Percentiles rank a stretch among this genome's conserved stretches.
Conservation (phyloP, 192 early-diverging fungal species). For the Piromyces finnis region DNA sequence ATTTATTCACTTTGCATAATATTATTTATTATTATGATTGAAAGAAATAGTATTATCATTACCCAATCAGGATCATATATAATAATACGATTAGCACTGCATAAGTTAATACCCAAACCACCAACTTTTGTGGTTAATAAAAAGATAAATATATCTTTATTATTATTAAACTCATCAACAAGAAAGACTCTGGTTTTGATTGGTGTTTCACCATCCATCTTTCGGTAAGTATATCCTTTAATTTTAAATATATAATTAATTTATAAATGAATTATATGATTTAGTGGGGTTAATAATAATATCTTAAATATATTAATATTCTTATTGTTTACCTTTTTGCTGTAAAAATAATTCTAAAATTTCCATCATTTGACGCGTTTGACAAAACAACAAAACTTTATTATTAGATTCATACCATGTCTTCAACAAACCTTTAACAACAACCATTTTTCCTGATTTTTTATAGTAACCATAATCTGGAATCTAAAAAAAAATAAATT, state of each 20-base stretch:
- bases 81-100: conserved; percentile 81
- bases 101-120: conserved; percentile 87
- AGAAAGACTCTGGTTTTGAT: conserved; percentile 65
- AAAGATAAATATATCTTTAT: conserved; percentile 60
- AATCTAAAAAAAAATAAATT: conserved; percentile 6
- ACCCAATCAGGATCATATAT: conserved; percentile 95
- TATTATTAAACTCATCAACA: conserved; percentile 73
- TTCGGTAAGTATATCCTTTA: conserved; percentile 53
- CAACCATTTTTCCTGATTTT: conserved; percentile 74
- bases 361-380: conserved; percentile 88
- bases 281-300: no score
- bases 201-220: conserved; percentile 94
- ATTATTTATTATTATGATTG: no score
- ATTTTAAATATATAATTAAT: no score
- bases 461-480: conserved; percentile 40
- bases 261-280: no score
- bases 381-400: conserved; percentile 77
- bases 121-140: conserved; percentile 95
- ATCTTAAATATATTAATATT: no score
- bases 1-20: no score
- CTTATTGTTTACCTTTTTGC: conserved; percentile 5
- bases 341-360: conserved; percentile 47
- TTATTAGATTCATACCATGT: conserved; percentile 78
- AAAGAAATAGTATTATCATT: not conserved
- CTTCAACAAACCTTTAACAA: conserved; percentile 61